Percentiles rank a stretch among this genome's conserved stretches.
Evolutionary conservation across 2,329 filamentous ascomycete species (phyloP).

Genomic region (Aspergillus japonicus): DNA sequence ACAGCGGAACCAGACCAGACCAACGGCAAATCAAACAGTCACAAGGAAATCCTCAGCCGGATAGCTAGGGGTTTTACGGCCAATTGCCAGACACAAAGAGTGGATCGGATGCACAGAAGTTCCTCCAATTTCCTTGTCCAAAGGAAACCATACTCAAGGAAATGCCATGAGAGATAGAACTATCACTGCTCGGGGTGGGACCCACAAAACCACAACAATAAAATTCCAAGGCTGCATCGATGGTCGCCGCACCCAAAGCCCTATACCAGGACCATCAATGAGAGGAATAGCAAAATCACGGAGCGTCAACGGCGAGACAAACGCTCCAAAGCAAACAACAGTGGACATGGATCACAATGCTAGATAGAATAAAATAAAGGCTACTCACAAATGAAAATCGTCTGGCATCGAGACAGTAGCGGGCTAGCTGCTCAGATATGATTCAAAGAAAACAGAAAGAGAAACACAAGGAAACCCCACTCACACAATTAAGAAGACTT

Average conservation of each 20-base stretch:
- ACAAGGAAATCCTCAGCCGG: not conserved
- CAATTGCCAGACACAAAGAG: not conserved
- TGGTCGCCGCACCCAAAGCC: not conserved
- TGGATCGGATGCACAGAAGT: not conserved
- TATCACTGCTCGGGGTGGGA: not conserved
- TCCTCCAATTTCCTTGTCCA: not conserved
- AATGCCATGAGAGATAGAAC: not conserved
- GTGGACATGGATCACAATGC: slow-evolving; percentile 18
- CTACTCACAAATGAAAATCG: slow-evolving; percentile 38
- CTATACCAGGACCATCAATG: slow-evolving; percentile 8
- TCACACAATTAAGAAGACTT: slow-evolving; percentile 9
- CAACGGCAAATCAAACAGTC: too few species aligned
- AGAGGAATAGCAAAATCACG: slow-evolving; percentile 12
- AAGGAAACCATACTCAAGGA: not conserved
- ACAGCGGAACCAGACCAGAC: too few species aligned
- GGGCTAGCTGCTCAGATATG: slow-evolving; percentile 8
- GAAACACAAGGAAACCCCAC: slow-evolving; percentile 4
- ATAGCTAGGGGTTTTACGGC: not conserved
- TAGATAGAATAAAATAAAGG: slow-evolving; percentile 20
- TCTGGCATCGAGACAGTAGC: slow-evolving; percentile 20
- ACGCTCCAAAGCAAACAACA: slow-evolving; percentile 19
- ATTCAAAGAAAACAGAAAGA: not conserved
- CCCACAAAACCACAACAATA: not conserved
- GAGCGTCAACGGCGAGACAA: slow-evolving; percentile 21
- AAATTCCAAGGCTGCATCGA: not conserved